Percentiles rank a stretch among this genome's conserved stretches.
phyloP scores from a whole-genome alignment of 176 grass and related monocot genomes.

The Triticum dicoccoides region DNA sequence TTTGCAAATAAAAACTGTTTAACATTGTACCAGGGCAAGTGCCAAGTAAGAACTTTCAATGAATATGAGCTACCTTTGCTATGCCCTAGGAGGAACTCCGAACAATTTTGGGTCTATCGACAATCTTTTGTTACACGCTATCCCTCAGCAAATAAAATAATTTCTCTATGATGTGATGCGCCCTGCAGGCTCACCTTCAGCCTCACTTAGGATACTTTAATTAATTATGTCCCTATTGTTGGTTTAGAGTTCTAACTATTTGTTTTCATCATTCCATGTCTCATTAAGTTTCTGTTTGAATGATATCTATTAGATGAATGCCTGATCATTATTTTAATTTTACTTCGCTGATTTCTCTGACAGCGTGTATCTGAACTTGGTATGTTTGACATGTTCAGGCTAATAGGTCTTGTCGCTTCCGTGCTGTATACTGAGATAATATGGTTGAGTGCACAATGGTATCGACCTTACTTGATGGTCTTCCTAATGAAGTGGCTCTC shows the following conservation, averaged over 20 bases:
- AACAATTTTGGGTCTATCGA: neutral
- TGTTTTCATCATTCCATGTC: conserved; percentile 3
- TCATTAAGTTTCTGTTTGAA: neutral
- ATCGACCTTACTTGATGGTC: conserved; percentile 70
- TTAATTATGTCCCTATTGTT: conserved; percentile 6
- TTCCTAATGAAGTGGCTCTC: conserved; percentile 88
- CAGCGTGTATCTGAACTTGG: conserved; percentile 21
- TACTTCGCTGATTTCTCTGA: neutral
- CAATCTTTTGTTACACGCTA: neutral
- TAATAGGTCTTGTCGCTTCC: conserved; percentile 11
- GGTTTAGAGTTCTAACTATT: neutral
- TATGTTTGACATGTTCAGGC: conserved; percentile 47
- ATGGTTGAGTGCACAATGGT: conserved; percentile 33
- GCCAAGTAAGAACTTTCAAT: neutral
- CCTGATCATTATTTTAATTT: conserved; percentile 2
- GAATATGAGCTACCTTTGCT: neutral
- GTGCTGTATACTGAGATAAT: conserved; percentile 14
- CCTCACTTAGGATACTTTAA: neutral
- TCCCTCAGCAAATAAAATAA: neutral
- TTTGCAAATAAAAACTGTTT: neutral
- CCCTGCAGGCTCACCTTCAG: neutral
- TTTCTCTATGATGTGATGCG: neutral
- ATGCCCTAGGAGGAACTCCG: neutral
- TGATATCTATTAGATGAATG: neutral
- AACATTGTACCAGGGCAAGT: neutral